These are phyloP conservation scores for Talinum fruticosum DNA, from an alignment of 148 eudicot species.

Conservation along the genomic window DNA sequence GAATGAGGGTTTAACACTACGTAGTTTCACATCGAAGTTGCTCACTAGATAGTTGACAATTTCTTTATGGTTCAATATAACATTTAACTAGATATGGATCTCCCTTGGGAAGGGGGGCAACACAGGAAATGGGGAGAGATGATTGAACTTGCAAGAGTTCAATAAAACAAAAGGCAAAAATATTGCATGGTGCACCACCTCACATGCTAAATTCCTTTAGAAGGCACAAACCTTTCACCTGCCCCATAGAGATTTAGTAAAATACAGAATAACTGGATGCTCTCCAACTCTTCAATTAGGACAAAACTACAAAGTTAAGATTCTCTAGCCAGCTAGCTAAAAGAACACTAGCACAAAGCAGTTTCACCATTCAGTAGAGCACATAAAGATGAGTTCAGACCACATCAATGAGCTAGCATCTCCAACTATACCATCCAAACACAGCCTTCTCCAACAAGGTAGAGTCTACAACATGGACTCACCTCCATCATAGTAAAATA, in stretches of 20 bases:
- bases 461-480: neutral
- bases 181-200: neutral
- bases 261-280: neutral
- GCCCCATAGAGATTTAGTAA: neutral
- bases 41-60: neutral
- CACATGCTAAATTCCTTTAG: neutral
- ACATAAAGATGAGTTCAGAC: neutral
- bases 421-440: neutral
- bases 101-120: neutral
- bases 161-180: neutral
- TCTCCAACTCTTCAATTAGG: neutral
- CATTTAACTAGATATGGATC: neutral
- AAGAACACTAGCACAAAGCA: neutral
- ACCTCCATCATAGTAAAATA: neutral
- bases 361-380: neutral
- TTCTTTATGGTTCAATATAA: neutral
- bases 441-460: neutral
- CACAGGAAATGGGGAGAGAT: neutral
- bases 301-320: neutral
- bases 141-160: too few species aligned
- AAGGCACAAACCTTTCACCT: neutral
- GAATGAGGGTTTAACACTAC: conserved; percentile 4
- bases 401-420: neutral
- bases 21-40: neutral
- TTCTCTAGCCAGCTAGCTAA: neutral